Evolutionary conservation across 2,329 filamentous ascomycete species (phyloP), one percentile per base, ranked within the genome.

Genomic region (Epichloe glyceriae): DNA sequence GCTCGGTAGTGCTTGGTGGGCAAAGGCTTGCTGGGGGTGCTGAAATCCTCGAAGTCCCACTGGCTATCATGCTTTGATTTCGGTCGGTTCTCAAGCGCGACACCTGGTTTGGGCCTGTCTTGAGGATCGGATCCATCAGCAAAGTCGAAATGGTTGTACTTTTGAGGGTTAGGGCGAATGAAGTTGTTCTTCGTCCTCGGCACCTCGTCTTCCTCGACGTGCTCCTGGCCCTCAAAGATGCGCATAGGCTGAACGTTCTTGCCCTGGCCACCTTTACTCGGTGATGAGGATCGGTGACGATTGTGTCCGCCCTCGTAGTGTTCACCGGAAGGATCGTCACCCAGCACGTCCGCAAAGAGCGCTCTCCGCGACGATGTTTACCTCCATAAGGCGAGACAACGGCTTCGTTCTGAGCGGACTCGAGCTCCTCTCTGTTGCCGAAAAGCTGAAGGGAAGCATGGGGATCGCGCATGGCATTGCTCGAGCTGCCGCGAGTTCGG

Each of bases 31-130:
- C 84, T 78, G 0, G 91, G 91, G 0, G 90, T 95, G 15, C 73
- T 72, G 60, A 95, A 95, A 68, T 95, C 89, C 54, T 88, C 80
- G 66, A 97, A 97, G 46, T 82, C 81, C 89, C 91, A 96, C 55
- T 87, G 83, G 56, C 82, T 82, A 53, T 75, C 72, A 63, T 88
- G 83, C 70, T 85, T 87, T 50, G 74, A 73, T 61, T 75, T 76
- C 54, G 69, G 65, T 22, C 64, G 64, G 49, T 74, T 66, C 19
- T 73, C 64, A 20, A 68, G 62, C 3, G 67, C 57, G 7, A 67
- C 58, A 48, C 65, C 69, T n/a, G 70, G 62, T 55, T 70, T 61
- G 14, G 73, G 69, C 17, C 66, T 67, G 47, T 78, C 73, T 53
- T 70, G 67, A 15, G 71, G 69, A 50, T 80, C 75, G 19, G 71